Conservation (phyloP, 805 yeast species). For the Ogataea pini region DNA sequence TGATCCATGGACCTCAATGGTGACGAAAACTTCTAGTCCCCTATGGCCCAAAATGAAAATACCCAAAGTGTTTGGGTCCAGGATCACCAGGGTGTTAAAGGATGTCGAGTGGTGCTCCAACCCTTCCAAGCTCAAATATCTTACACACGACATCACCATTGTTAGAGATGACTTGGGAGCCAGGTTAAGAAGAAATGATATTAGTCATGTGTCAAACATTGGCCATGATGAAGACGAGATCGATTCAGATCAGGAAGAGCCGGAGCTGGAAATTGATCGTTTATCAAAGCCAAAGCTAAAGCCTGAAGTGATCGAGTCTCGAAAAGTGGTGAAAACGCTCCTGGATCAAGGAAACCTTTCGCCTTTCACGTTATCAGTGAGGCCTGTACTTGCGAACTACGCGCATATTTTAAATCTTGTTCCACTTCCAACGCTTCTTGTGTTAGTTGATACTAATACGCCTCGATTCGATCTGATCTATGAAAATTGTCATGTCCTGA, state of each 20-base stretch:
- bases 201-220: slow-evolving; percentile 47
- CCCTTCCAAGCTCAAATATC: slow-evolving; percentile 75
- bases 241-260: slow-evolving; percentile 26
- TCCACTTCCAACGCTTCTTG: slow-evolving; percentile 71
- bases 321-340: slow-evolving; percentile 74
- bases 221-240: slow-evolving; percentile 18
- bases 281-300: slow-evolving; percentile 38
- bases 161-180: slow-evolving; percentile 72
- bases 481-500: slow-evolving; percentile 78
- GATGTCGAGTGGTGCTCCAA: slow-evolving; percentile 63
- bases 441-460: slow-evolving; percentile 71
- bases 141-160: slow-evolving; percentile 80
- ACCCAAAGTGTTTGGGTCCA: slow-evolving; percentile 69
- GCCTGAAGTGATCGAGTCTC: slow-evolving; percentile 55
- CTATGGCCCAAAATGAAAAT: slow-evolving; percentile 74
- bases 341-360: slow-evolving; percentile 86
- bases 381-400: slow-evolving; percentile 68
- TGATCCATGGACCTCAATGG: slow-evolving; percentile 89
- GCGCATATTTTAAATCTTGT: slow-evolving; percentile 69
- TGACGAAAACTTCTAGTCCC: slow-evolving; percentile 58
- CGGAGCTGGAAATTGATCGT: slow-evolving; percentile 31
- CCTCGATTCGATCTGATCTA: slow-evolving; percentile 75
- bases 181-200: slow-evolving; percentile 69
- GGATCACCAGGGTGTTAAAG: slow-evolving; percentile 60
- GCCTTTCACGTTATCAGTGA: slow-evolving; percentile 64